Evolutionary conservation across 139 green algal genomes (phyloP).

Genomic region (Chlorella sp.): DNA sequence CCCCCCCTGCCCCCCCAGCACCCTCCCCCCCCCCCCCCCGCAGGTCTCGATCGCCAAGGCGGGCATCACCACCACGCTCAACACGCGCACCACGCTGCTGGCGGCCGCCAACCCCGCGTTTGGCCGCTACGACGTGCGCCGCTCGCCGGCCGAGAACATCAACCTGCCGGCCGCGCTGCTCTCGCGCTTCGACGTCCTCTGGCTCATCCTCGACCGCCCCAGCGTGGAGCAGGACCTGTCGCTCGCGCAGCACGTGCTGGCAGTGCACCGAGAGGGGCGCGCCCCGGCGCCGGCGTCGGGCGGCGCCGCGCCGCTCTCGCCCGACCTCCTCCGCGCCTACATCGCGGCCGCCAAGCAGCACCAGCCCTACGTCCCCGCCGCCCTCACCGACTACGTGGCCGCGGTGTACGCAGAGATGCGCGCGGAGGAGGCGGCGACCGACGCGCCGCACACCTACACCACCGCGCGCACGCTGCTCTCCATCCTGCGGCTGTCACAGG

Average conservation of each 20-base stretch:
- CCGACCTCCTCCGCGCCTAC: constrained; percentile 83
- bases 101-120: constrained; percentile 97
- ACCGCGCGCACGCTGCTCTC: constrained; percentile 96
- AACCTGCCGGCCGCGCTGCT: constrained; percentile 91
- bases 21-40: background rate
- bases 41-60: constrained; percentile 95
- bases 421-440: constrained; percentile 45
- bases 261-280: constrained; percentile 76
- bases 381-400: constrained; percentile 91
- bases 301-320: constrained; percentile 47
- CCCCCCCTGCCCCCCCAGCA: background rate
- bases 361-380: constrained; percentile 74
- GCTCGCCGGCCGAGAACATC: constrained; percentile 97
- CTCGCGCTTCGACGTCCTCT: constrained; percentile 97
- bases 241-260: constrained; percentile 92
- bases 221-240: constrained; percentile 72
- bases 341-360: constrained; percentile 79
- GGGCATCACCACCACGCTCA: constrained; percentile 98
- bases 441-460: constrained; percentile 77
- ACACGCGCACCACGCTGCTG: constrained; percentile 96
- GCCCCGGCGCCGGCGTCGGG: constrained; percentile 21
- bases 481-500: constrained; percentile 91
- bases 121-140: constrained; percentile 90
- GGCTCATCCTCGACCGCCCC: constrained; percentile 94
- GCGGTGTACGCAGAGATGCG: constrained; percentile 88